Percentiles rank a stretch among this genome's conserved stretches.
phyloP scores from a whole-genome alignment of 129 eudicot genomes.

The Flaveria bidentis region DNA sequence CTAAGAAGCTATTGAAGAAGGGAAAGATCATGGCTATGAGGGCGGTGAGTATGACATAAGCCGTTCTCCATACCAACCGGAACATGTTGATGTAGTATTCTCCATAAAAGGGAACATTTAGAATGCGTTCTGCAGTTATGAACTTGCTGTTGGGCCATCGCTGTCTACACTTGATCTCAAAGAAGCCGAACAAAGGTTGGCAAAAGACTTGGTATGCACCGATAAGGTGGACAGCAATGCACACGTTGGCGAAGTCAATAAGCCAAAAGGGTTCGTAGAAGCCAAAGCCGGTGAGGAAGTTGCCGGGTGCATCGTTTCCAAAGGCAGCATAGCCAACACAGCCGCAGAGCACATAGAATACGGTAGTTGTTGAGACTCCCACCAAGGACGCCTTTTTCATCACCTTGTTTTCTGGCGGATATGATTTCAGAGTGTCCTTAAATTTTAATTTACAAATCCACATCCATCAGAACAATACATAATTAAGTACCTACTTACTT shows the following conservation, averaged over 20 bases:
- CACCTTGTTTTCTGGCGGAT: slow-evolving; percentile 74
- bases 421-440: slow-evolving; percentile 76
- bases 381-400: slow-evolving; percentile 79
- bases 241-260: slow-evolving; percentile 68
- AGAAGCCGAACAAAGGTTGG: slow-evolving; percentile 68
- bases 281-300: slow-evolving; percentile 92
- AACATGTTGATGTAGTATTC: slow-evolving; percentile 56
- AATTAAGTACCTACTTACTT: too few species aligned
- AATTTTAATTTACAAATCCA: background rate
- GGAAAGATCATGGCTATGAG: slow-evolving; percentile 79
- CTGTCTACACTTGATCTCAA: slow-evolving; percentile 45
- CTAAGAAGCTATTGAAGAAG: slow-evolving; percentile 75
- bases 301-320: slow-evolving; percentile 80
- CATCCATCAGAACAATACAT: background rate
- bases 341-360: slow-evolving; percentile 69
- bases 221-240: slow-evolving; percentile 74
- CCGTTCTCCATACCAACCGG: slow-evolving; percentile 75
- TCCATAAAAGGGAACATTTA: slow-evolving; percentile 46
- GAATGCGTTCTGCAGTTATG: slow-evolving; percentile 48
- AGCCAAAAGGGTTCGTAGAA: slow-evolving; percentile 92
- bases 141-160: slow-evolving; percentile 67
- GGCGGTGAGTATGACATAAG: slow-evolving; percentile 60
- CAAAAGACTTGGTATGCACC: slow-evolving; percentile 91
- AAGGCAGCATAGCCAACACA: slow-evolving; percentile 83
- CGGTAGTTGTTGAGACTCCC: slow-evolving; percentile 68